Conservation (phyloP, 2,329 filamentous ascomycete genomes). For the Microcyclosporella mali region DNA sequence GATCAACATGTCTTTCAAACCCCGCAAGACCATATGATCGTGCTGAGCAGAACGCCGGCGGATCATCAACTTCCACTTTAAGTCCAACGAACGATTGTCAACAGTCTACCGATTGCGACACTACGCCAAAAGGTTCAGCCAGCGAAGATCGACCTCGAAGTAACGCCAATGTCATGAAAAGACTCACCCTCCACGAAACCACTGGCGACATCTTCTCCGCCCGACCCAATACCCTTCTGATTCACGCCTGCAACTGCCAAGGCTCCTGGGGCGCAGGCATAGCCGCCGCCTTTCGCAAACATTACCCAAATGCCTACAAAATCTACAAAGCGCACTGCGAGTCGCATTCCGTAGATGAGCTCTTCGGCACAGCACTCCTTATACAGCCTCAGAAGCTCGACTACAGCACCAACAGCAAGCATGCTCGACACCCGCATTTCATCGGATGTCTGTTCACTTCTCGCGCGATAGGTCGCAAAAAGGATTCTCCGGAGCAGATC, state of each 20-base stretch:
- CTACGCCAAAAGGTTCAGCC: no score
- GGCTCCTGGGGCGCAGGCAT: conserved; percentile 57
- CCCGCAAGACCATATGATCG: no score
- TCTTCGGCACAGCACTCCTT: conserved; percentile 46
- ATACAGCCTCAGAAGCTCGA: conserved; percentile 44
- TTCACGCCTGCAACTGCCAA: conserved; percentile 56
- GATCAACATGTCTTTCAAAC: no score
- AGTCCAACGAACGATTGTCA: no score
- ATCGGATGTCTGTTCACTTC: conserved; percentile 57
- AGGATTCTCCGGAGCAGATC: conserved; percentile 41
- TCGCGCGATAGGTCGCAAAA: conserved; percentile 40
- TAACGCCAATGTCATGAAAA: background rate
- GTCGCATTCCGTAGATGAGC: conserved; percentile 24
- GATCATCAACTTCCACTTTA: no score
- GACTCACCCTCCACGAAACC: conserved; percentile 16
- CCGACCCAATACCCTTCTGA: conserved; percentile 45
- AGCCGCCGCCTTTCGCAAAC: conserved; percentile 44
- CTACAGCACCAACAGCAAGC: conserved; percentile 9
- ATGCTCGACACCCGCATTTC: conserved; percentile 43
- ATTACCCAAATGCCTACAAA: conserved; percentile 47
- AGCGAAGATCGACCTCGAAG: no score
- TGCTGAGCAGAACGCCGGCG: no score
- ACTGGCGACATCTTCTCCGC: conserved; percentile 49
- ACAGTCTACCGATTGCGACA: no score
- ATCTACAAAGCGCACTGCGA: conserved; percentile 48